Conservation (phyloP, 805 yeast species). For the Yarrowia sp. region DNA sequence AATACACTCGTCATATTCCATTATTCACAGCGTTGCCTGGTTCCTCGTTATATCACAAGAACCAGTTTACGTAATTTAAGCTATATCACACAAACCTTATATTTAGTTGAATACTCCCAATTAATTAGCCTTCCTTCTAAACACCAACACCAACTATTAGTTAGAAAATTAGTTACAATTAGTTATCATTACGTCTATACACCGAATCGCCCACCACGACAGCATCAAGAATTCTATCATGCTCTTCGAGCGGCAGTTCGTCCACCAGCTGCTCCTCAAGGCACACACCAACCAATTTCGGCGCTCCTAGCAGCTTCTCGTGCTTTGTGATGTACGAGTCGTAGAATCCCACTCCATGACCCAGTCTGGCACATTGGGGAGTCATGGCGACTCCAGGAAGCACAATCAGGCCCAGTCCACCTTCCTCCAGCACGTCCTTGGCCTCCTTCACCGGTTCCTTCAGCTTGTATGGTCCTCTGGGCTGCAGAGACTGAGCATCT, state of each 20-base stretch:
- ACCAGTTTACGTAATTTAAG: too few species aligned
- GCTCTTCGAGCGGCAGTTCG: slow-evolving; percentile 55
- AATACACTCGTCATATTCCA: too few species aligned
- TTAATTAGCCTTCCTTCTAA: too few species aligned
- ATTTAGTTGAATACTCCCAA: too few species aligned
- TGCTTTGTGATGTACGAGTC: slow-evolving; percentile 58
- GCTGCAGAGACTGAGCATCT: slow-evolving; percentile 50
- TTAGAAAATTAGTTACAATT: neutral
- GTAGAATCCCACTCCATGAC: slow-evolving; percentile 93
- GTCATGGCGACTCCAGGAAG: slow-evolving; percentile 88
- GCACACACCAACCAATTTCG: slow-evolving; percentile 56
- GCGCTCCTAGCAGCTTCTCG: slow-evolving; percentile 28
- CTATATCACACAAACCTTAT: too few species aligned
- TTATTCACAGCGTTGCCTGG: too few species aligned
- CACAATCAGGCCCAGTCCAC: slow-evolving; percentile 65
- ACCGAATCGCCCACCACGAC: slow-evolving; percentile 46
- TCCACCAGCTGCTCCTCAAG: slow-evolving; percentile 60
- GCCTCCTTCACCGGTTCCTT: slow-evolving; percentile 57
- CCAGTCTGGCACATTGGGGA: slow-evolving; percentile 54
- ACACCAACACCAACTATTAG: too few species aligned
- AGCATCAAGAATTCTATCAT: slow-evolving; percentile 60
- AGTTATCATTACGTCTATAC: neutral
- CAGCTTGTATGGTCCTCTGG: slow-evolving; percentile 66
- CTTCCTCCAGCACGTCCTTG: slow-evolving; percentile 34
- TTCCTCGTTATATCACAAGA: too few species aligned